A percentile compares a stretch with the other conserved stretches of the same genome.
These are phyloP conservation scores for Phyllosticta citrichinensis DNA, from an alignment of 2,329 filamentous ascomycete genomes.

Conservation along the genomic window DNA sequence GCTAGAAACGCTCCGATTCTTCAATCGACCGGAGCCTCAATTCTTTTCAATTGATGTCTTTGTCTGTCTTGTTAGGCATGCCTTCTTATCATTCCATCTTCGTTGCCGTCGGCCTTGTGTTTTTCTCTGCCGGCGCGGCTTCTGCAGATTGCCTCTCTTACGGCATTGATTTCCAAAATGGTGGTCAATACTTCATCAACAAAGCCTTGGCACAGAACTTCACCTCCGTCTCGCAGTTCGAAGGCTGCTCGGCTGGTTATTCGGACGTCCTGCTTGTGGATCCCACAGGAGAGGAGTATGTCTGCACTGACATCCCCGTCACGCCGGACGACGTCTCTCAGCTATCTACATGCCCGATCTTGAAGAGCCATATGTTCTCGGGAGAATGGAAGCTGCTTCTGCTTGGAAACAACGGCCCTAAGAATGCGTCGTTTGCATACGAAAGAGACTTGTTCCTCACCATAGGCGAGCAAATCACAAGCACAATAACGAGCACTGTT, in stretches of 20 bases:
- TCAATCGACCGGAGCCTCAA: neutral
- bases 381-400: conserved; percentile 37
- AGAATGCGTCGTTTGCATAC: conserved; percentile 35
- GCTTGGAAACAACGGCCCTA: conserved; percentile 33
- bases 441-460: conserved; percentile 30
- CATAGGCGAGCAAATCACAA: conserved; percentile 22
- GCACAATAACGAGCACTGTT: conserved; percentile 23
- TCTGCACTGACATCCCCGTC: conserved; percentile 32
- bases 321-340: conserved; percentile 29
- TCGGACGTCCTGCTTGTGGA: conserved; percentile 35
- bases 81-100: conserved; percentile 19
- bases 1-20: neutral
- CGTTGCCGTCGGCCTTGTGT: conserved; percentile 16
- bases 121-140: conserved; percentile 16
- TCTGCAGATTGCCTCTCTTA: conserved; percentile 25
- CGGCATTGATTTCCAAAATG: conserved; percentile 35
- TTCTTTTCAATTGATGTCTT: neutral
- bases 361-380: conserved; percentile 33
- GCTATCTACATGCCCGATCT: conserved; percentile 33
- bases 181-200: conserved; percentile 37
- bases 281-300: conserved; percentile 29
- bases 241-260: conserved; percentile 32
- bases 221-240: conserved; percentile 34
- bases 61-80: conserved; percentile 15
- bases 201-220: conserved; percentile 31